Conservation (phyloP, 108 stramenopile species). For the Nitzschia putrida region DNA sequence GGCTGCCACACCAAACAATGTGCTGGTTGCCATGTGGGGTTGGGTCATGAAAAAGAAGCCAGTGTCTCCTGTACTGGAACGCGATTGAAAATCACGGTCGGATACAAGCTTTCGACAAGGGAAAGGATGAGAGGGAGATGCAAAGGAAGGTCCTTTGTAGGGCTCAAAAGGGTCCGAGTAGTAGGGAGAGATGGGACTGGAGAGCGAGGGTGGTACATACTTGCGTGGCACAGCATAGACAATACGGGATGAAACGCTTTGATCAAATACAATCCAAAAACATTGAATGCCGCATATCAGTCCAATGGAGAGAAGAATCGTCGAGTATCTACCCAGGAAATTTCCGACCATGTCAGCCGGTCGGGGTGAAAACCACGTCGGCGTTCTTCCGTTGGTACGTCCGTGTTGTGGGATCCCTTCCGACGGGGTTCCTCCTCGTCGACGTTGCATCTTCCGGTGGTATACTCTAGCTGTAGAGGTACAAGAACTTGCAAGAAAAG, state of each 20-base stretch:
- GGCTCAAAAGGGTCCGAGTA: conserved; percentile 8
- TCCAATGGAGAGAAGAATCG: background rate
- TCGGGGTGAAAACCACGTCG: no score
- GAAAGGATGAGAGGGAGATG: conserved; percentile 31
- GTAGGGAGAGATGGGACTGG: conserved; percentile 33
- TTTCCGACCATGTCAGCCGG: no score
- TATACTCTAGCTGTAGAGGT: background rate
- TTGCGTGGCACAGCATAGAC: conserved; percentile 1
- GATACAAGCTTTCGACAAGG: conserved; percentile 23
- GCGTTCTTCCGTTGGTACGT: no score
- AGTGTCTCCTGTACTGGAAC: conserved; percentile 9
- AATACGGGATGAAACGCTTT: conserved; percentile 7
- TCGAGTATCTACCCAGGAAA: background rate
- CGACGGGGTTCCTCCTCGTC: background rate
- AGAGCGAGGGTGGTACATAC: conserved; percentile 18
- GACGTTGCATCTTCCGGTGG: background rate
- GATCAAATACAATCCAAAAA: conserved; percentile 34
- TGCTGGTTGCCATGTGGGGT: conserved; percentile 35
- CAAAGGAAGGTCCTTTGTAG: conserved; percentile 32
- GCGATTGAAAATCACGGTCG: conserved; percentile 2
- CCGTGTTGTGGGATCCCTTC: no score
- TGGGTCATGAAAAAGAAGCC: conserved; percentile 38
- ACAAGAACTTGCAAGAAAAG: no score
- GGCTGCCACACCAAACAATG: conserved; percentile 32
- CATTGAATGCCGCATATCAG: conserved; percentile 17